Percentiles rank a stretch among this genome's conserved stretches.
Evolutionary conservation across 176 grass and related monocot genomes (phyloP).

Genomic region (Phyllostachys edulis): DNA sequence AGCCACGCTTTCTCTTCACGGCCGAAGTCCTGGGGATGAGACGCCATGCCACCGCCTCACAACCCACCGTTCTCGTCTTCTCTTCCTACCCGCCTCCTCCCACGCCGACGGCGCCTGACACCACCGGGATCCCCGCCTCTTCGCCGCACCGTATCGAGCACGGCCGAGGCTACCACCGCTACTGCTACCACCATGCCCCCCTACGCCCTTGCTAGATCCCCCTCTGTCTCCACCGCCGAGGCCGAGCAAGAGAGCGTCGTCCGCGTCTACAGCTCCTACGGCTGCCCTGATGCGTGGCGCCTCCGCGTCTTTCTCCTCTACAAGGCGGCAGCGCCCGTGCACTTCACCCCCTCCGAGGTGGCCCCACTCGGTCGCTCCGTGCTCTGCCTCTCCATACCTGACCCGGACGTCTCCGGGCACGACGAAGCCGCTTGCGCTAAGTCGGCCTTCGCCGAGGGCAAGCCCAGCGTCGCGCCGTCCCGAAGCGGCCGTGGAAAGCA

Average conservation of each 20-base stretch:
- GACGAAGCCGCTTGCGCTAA: conserved; percentile 63
- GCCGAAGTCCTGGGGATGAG: too few species aligned
- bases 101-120: too few species aligned
- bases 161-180: not conserved
- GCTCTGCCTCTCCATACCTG: conserved; percentile 60
- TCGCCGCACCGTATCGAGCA: not conserved
- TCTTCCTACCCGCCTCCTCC: too few species aligned
- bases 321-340: too few species aligned
- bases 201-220: conserved; percentile 46
- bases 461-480: conserved; percentile 53
- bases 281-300: conserved; percentile 64
- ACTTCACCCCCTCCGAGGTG: too few species aligned
- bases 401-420: conserved; percentile 60
- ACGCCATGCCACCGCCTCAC: too few species aligned
- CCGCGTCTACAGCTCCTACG: conserved; percentile 76
- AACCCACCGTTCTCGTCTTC: too few species aligned
- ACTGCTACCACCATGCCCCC: conserved; percentile 24
- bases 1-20: too few species aligned
- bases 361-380: conserved; percentile 73
- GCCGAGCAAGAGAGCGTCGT: conserved; percentile 38
- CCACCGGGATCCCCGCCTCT: conserved; percentile 34
- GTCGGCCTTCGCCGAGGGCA: conserved; percentile 61
- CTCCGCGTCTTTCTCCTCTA: conserved; percentile 85
- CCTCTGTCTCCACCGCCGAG: conserved; percentile 30
- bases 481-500: not conserved